A percentile compares a stretch with the other conserved stretches of the same genome.
phyloP scores from a whole-genome alignment of 441 rosid species.

The Euphorbia celastroides region DNA sequence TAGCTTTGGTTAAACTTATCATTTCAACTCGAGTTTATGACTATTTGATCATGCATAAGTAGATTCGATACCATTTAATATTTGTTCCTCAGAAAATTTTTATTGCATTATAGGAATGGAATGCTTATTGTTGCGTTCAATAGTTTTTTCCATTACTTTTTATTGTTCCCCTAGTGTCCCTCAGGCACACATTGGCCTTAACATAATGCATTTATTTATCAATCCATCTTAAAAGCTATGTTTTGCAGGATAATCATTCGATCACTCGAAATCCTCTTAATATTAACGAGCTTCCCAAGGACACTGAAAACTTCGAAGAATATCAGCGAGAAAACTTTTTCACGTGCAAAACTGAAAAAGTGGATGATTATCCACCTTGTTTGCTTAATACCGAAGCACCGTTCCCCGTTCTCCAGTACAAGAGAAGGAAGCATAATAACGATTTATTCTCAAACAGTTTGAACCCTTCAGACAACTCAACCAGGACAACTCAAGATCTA shows the following conservation, averaged over 20 bases:
- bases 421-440: slow-evolving; percentile 53
- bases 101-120: too few relatives aligned
- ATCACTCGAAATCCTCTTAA: slow-evolving; percentile 25
- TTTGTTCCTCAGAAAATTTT: too few relatives aligned
- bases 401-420: slow-evolving; percentile 61
- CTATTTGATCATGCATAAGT: too few relatives aligned
- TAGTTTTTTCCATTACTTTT: too few relatives aligned
- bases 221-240: neutral
- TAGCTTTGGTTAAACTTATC: too few relatives aligned
- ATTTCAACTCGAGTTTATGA: too few relatives aligned
- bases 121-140: too few relatives aligned
- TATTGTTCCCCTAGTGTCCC: too few relatives aligned
- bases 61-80: too few relatives aligned
- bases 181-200: too few relatives aligned
- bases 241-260: slow-evolving; percentile 38
- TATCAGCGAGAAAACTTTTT: slow-evolving; percentile 21
- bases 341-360: slow-evolving; percentile 45
- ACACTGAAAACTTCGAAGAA: slow-evolving; percentile 33
- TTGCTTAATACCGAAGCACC: slow-evolving; percentile 58
- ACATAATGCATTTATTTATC: neutral
- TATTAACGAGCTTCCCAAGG: slow-evolving; percentile 39
- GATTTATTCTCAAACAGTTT: slow-evolving; percentile 42
- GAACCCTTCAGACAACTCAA: slow-evolving; percentile 49
- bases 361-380: slow-evolving; percentile 43
- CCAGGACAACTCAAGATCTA: slow-evolving; percentile 49